Evolutionary conservation across 306 rosid genomes (phyloP).

Genomic region (Oemleria cerasiformis): DNA sequence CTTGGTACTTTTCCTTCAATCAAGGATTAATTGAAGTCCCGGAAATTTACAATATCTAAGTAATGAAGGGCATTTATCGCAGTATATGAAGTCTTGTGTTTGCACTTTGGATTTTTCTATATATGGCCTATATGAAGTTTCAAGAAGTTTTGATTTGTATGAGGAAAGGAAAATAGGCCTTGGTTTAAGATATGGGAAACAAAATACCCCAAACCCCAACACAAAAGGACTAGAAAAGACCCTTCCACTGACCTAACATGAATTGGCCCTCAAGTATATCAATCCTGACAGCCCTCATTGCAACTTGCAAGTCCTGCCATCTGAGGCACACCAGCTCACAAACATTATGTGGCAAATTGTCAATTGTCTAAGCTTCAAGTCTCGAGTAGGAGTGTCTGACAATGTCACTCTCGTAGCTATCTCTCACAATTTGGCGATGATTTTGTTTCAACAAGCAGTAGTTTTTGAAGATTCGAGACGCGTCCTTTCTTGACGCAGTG

Average conservation of each 20-base stretch:
- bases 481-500: slow-evolving; percentile 46
- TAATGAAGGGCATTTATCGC: too few species aligned
- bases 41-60: too few species aligned
- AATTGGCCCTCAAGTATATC: not conserved
- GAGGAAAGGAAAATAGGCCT: too few species aligned
- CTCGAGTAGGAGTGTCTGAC: too few species aligned
- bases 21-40: too few species aligned
- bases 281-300: not conserved
- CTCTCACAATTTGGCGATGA: too few species aligned
- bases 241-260: not conserved
- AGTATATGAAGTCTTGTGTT: too few species aligned
- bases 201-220: not conserved
- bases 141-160: too few species aligned
- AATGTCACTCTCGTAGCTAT: too few species aligned
- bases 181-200: too few species aligned
- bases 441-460: not conserved
- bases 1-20: not conserved
- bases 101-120: too few species aligned
- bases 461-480: slow-evolving; percentile 15
- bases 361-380: not conserved
- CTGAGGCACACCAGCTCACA: not conserved
- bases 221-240: not conserved
- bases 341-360: not conserved
- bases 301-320: not conserved
- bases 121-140: too few species aligned